A percentile compares a stretch with the other conserved stretches of the same genome.
These are phyloP conservation scores for Theobroma grandiflorum DNA, from an alignment of 441 rosid species.

Conservation along the genomic window DNA sequence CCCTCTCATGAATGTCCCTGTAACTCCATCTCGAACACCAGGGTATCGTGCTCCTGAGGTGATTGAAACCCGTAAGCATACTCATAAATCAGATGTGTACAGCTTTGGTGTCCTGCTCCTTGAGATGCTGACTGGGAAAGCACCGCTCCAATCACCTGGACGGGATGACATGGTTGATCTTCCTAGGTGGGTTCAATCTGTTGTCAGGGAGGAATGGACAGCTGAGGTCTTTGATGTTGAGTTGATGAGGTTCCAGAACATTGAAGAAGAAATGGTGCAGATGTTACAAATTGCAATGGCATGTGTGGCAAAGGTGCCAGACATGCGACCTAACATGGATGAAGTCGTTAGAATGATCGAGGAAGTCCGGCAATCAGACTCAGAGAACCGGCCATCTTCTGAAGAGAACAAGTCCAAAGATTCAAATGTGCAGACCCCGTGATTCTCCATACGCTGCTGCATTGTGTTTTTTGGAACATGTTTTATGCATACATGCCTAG, in stretches of 20 bases:
- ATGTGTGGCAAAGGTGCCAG: constrained; percentile 64
- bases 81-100: constrained; percentile 70
- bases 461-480: not conserved
- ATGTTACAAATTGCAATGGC: constrained; percentile 80
- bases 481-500: not conserved
- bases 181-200: constrained; percentile 83
- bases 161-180: constrained; percentile 77
- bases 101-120: constrained; percentile 77
- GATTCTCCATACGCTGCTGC: constrained; percentile 30
- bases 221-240: constrained; percentile 80
- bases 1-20: constrained; percentile 59
- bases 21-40: constrained; percentile 52
- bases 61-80: constrained; percentile 65
- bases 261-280: constrained; percentile 82
- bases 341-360: constrained; percentile 74
- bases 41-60: constrained; percentile 83
- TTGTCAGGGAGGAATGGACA: constrained; percentile 83
- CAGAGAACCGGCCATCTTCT: constrained; percentile 62
- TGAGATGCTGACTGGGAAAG: constrained; percentile 75
- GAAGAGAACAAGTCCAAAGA: constrained; percentile 83
- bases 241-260: constrained; percentile 70
- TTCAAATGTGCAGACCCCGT: constrained; percentile 78
- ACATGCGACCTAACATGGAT: constrained; percentile 66
- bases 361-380: constrained; percentile 64
- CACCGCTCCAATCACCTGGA: constrained; percentile 64